Evolutionary conservation across 2,329 filamentous ascomycete genomes (phyloP).

Genomic region (Hypoxylon sp.): DNA sequence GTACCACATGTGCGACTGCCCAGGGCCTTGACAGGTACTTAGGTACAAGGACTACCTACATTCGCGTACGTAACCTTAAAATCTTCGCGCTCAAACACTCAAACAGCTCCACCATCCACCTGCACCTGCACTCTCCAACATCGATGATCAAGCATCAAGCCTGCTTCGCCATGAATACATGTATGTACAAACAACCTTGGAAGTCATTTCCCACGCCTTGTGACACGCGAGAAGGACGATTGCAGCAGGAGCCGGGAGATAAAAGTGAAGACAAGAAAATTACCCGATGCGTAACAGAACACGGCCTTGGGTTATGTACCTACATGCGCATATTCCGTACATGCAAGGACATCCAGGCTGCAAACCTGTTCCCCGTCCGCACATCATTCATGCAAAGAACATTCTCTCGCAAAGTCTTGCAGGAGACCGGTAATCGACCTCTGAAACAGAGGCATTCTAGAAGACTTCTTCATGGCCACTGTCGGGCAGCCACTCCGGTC

Average conservation of each 20-base stretch:
- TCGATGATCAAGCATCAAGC: slow-evolving; percentile 6
- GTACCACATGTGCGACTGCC: not conserved
- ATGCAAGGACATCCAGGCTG: not conserved
- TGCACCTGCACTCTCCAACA: not conserved
- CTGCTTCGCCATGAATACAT: slow-evolving; percentile 18
- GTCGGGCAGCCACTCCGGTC: slow-evolving; percentile 3
- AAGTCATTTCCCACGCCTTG: slow-evolving; percentile 32
- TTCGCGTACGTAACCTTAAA: slow-evolving; percentile 30
- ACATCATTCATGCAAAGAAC: slow-evolving; percentile 33
- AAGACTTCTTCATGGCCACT: slow-evolving; percentile 22
- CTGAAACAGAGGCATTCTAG: slow-evolving; percentile 22
- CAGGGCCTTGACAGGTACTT: slow-evolving; percentile 1
- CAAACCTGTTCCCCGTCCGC: slow-evolving; percentile 5
- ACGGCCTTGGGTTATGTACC: not conserved
- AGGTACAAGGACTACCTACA: not conserved
- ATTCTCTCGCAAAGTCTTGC: slow-evolving; percentile 23
- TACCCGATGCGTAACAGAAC: slow-evolving; percentile 29
- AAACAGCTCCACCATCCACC: not conserved
- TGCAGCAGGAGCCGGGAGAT: slow-evolving; percentile 32
- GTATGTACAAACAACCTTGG: slow-evolving; percentile 41
- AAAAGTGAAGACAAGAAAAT: slow-evolving; percentile 28
- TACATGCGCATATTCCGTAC: not conserved
- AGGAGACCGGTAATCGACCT: slow-evolving; percentile 7
- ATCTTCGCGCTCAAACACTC: slow-evolving; percentile 10
- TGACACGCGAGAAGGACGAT: slow-evolving; percentile 34